Percentiles rank a stretch among this genome's conserved stretches.
Conservation (phyloP, 768 basidiomycete genomes). For the Phlebiopsis flavidoalba region DNA sequence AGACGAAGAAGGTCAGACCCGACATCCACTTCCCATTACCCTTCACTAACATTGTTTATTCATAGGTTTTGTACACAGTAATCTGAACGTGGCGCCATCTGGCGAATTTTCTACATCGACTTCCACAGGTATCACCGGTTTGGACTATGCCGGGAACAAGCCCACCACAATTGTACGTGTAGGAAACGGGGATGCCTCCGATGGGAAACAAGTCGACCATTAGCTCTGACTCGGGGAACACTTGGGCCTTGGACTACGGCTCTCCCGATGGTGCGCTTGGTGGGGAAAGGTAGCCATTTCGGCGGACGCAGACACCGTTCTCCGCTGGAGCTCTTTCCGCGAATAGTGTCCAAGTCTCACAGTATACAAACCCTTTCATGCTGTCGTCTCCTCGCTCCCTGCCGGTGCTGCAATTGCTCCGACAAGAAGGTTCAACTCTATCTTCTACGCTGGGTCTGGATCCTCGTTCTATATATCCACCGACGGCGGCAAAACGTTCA, state of each 20-base stretch:
- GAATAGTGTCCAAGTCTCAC: conserved; percentile 50
- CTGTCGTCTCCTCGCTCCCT: conserved; percentile 46
- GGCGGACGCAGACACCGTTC: conserved; percentile 50
- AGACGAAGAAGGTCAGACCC: conserved; percentile 50
- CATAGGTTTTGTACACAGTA: conserved; percentile 44
- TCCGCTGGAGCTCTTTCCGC: conserved; percentile 50
- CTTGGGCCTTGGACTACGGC: conserved; percentile 35
- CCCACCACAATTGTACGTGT: conserved; percentile 47
- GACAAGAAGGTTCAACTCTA: conserved; percentile 53
- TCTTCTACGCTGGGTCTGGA: conserved; percentile 58
- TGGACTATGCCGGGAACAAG: conserved; percentile 50
- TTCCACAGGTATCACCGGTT: conserved; percentile 42
- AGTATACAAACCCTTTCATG: conserved; percentile 45
- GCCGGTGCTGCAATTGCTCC: conserved; percentile 49
- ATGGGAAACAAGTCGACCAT: conserved; percentile 48
- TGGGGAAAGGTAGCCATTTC: conserved; percentile 36
- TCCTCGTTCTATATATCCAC: conserved; percentile 57
- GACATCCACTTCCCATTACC: neutral
- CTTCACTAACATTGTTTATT: neutral
- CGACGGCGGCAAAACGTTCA: conserved; percentile 52
- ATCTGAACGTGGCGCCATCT: conserved; percentile 37
- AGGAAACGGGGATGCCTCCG: conserved; percentile 36
- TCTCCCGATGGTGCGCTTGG: conserved; percentile 5
- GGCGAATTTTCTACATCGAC: conserved; percentile 34
- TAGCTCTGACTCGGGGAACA: conserved; percentile 48